Base-by-base conservation (phyloP, 352 stramenopile genomes). In the Pythium folliculosum region DNA sequence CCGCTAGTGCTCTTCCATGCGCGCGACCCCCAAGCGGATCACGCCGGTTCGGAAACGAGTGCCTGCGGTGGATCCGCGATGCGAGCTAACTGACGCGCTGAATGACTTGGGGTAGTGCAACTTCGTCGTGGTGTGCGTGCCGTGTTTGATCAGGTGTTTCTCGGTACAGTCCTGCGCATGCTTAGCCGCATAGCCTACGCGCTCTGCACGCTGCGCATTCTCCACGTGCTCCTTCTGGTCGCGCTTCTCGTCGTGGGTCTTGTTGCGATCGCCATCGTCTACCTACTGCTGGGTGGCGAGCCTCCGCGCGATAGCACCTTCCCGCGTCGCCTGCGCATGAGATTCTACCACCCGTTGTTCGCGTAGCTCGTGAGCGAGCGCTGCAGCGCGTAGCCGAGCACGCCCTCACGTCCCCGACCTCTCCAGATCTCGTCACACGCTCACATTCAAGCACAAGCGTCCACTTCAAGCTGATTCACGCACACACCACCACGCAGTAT, bases 341-440 rank as follows among this genome's bases (percentile, higher is more conserved):
- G 47, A 14, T 25, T 49, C 32, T 19, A 65, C 59, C 47, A 67
- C 44, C 60, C 60, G 30, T 10, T 52, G 17, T 17, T 67, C 47
- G 6, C 48, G 10, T 50, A 14, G 59, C 17, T 65, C n/a, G 8
- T 23, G n/a, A 1, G n/a, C 6, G 21, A 27, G 19, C 44, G 4
- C 1, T 50, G 19, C 44, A 13, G 43, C 2, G 38, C 23, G 12
- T 32, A 32, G 27, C 27, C 27, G 27, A 2, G 13, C n/a, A n/a
- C n/a, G n/a, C n/a, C n/a, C n/a, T n/a, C n/a, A 23, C 6, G 2
- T 37, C 35, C 12, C 19, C 12, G 37, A 9, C 50, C 32, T 21
- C 35, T 13, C 16, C 25, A 10, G 4, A 56, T 49, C 5, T 32
- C 27, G 27, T 32, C 27, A n/a, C 27, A 5, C 5, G 27, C 5